phyloP scores from a whole-genome alignment of 257 asterid species.

The Nicotiana tabacum region DNA sequence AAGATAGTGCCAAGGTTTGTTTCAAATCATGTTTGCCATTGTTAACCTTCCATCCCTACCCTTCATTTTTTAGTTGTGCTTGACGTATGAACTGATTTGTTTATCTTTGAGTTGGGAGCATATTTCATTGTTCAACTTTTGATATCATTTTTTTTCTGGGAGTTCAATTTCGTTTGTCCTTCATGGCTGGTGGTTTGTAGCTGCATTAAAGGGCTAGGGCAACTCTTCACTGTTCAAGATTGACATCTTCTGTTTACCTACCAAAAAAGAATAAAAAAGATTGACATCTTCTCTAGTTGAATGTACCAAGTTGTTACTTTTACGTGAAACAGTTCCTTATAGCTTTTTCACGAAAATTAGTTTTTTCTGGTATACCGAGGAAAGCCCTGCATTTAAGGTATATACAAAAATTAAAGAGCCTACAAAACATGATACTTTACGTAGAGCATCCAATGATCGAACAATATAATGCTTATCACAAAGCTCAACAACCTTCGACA shows the following conservation, averaged over 20 bases:
- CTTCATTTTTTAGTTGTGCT: background rate
- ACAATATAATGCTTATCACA: background rate
- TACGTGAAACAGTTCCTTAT: background rate
- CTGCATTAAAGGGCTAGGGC: background rate
- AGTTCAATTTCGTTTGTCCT: slow-evolving; percentile 3
- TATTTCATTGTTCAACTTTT: background rate
- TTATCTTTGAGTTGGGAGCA: background rate
- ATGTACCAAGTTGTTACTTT: background rate
- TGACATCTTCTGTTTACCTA: too few species aligned
- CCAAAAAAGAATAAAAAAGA: too few species aligned
- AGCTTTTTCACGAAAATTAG: background rate
- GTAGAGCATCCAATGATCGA: background rate
- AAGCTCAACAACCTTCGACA: background rate
- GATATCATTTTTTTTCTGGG: background rate
- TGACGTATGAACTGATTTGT: background rate
- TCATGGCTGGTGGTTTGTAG: background rate
- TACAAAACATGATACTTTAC: background rate
- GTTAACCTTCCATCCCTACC: slow-evolving; percentile 19
- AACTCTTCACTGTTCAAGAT: background rate
- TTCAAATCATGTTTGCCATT: background rate
- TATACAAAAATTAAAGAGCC: background rate
- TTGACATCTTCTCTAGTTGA: background rate
- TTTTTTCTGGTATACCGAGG: background rate
- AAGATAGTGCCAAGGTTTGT: slow-evolving; percentile 84
- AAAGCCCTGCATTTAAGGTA: background rate